Evolutionary conservation across 2,329 filamentous ascomycete species (phyloP), one percentile per base, ranked within the genome.

Genomic region (Cladophialophora chaetospira): DNA sequence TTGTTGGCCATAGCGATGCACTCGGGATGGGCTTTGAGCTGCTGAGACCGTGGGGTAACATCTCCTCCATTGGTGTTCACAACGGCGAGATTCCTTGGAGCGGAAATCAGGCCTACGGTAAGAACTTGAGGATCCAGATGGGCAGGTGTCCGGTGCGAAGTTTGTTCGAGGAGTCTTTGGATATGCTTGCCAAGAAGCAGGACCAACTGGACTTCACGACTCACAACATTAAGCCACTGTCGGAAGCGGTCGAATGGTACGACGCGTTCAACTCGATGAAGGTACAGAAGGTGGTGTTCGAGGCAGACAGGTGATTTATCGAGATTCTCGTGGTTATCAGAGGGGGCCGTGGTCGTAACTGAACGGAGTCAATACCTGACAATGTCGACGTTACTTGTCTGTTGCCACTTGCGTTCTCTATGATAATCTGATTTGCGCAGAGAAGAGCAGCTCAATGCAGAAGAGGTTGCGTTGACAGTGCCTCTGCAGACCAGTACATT

Each of bases 1-100:
- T 89, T 5, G 88, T 91, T 23, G 88, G 88, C 0, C 73, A 87
- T 58, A 85, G 83, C 52, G 81, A 85, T 33, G 88, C 88, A 1
- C 72, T 91, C 68, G 82, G 79, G 66, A 88, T 62, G 31, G 88
- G 83, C 0, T 91, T 86, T 70, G 87, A 91, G 28, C 71, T 91
- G 15, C 70, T 91, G 55, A 79, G 88, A 51, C 87, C 88, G 1
- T 91, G 85, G 75, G 88, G 88, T 4, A 82, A 81, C 36, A 88
- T 91, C 63, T 87, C 84, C 65, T 89, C 86, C 67, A 88, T 91
- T 57, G 88, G 88, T 3, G 88, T 91, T 28, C 88, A 91, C 66
- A 90, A 88, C 69, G 83, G 78, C 36, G 86, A 88, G 78, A 85
- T 88, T 67, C 68, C 85, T 6, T 89, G 85, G 80, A 78, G 74